Evolutionary conservation across 331 rosid species (phyloP), one percentile per base, ranked within the genome.

Genomic region (Dryas integrifolia): DNA sequence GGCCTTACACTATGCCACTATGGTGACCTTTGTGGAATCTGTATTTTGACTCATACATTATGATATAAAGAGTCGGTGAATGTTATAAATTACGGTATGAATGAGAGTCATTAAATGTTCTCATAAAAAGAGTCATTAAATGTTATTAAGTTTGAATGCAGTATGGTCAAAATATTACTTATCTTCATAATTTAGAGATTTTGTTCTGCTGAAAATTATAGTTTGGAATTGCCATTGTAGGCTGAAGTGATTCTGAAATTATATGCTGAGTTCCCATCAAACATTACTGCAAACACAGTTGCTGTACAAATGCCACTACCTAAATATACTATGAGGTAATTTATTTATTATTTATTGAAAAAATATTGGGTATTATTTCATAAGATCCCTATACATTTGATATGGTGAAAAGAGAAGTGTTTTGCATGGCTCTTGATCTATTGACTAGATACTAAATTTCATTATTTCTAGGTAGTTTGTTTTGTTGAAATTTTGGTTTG

Each of bases 221-320:
- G 52, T 61, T 58, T 74, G 43, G 59, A 75, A 60, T 77, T 70
- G 68, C 61, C 64, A 39, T 77, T 80, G 68, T 83, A 92, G 97
- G 96, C 92, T 40, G 96, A 88, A 82, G 89, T 88, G 78, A 83
- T 81, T 72, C 86, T 92, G 55, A 92, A 89, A 82, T 57, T 92
- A 76, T 78, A 57, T 80, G 94, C 97, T 2, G 96, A 92, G 79
- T 88, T 86, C 75, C 84, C 96, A 74, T 86, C 90, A 21, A 88
- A 83, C 80, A 58, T 89, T 74, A 83, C 97, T 41, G 92, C 96
- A 67, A 89, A 92, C 82, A 86, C 96, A 50, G 74, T 92, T 77
- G 70, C 83, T 70, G 82, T 89, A 68, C 89, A 85, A 86, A 88
- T 92, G 97, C 92, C 96, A 41, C 88, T 92, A 48, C 94, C 97